Percentiles rank a stretch among this genome's conserved stretches.
phyloP scores from a whole-genome alignment of 129 eudicot genomes.

The Flaveria trinervia region DNA sequence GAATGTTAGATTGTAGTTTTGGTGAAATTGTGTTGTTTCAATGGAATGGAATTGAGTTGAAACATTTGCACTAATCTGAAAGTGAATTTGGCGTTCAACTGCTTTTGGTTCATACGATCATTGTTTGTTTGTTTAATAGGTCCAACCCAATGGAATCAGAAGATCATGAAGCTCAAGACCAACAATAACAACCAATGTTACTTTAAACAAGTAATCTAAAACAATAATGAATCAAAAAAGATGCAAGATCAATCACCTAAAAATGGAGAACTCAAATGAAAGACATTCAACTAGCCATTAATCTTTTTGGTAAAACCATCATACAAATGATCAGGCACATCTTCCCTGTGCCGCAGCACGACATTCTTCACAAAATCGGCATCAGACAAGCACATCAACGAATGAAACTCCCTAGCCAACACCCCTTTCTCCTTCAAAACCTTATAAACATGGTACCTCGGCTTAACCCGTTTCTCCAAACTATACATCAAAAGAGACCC shows the following conservation, averaged over 20 bases:
- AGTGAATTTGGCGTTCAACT: not conserved
- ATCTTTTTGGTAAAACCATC: slow-evolving; percentile 17
- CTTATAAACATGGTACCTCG: slow-evolving; percentile 33
- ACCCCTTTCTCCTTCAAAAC: slow-evolving; percentile 36
- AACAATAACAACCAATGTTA: not conserved
- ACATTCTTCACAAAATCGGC: slow-evolving; percentile 32
- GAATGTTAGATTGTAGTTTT: too few relatives aligned
- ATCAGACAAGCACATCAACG: slow-evolving; percentile 27
- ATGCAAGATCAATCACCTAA: slow-evolving; percentile 24
- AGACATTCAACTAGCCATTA: not conserved
- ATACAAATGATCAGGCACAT: slow-evolving; percentile 28
- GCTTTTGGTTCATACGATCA: not conserved
- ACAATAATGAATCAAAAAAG: not conserved
- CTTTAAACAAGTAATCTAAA: not conserved
- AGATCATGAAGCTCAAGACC: slow-evolving; percentile 17
- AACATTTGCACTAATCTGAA: not conserved
- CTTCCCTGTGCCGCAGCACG: slow-evolving; percentile 27
- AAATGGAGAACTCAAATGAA: not conserved
- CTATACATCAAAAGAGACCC: slow-evolving; percentile 35
- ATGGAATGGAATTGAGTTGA: too few relatives aligned
- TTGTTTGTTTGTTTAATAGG: too few relatives aligned
- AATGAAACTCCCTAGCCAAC: slow-evolving; percentile 13
- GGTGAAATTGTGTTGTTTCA: too few relatives aligned
- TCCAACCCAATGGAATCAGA: not conserved
- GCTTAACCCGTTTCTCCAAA: slow-evolving; percentile 45